phyloP scores from a whole-genome alignment of 2,329 filamentous ascomycete genomes.

The Fusarium sp. region DNA sequence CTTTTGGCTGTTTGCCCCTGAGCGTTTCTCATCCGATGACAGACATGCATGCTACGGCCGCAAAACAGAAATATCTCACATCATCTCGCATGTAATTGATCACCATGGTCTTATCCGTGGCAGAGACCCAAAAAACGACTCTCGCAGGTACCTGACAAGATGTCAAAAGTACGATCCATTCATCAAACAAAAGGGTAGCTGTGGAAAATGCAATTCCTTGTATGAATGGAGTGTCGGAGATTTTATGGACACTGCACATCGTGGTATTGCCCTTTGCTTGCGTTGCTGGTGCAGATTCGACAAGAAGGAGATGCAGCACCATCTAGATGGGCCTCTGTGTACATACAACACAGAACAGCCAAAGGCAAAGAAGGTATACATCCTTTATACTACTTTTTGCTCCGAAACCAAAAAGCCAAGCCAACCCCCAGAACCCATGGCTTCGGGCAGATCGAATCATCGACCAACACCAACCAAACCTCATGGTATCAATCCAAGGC shows the following conservation, averaged over 20 bases:
- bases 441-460: constrained; percentile 1
- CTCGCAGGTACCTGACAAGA: constrained; percentile 30
- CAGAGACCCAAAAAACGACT: constrained; percentile 14
- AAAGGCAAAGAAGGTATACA: constrained; percentile 30
- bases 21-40: constrained; percentile 9
- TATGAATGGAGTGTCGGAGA: constrained; percentile 26
- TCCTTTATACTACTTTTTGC: constrained; percentile 33
- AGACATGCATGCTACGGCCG: constrained; percentile 27
- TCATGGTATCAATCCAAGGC: neutral
- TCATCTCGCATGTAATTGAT: constrained; percentile 31
- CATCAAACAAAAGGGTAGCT: constrained; percentile 31
- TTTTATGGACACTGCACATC: constrained; percentile 15
- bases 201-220: constrained; percentile 22
- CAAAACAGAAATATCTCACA: constrained; percentile 37
- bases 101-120: constrained; percentile 39
- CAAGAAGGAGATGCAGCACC: constrained; percentile 28
- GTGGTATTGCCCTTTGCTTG: constrained; percentile 29
- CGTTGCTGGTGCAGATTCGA: constrained; percentile 32
- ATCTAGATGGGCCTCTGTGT: constrained; percentile 27
- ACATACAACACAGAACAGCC: constrained; percentile 30
- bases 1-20: constrained; percentile 22
- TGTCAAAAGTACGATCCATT: constrained; percentile 15
- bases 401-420: constrained; percentile 20
- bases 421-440: constrained; percentile 5
- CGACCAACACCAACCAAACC: neutral